Base-by-base conservation (phyloP, 108 stramenopile species). In the Fragilariopsis cylindrus region DNA sequence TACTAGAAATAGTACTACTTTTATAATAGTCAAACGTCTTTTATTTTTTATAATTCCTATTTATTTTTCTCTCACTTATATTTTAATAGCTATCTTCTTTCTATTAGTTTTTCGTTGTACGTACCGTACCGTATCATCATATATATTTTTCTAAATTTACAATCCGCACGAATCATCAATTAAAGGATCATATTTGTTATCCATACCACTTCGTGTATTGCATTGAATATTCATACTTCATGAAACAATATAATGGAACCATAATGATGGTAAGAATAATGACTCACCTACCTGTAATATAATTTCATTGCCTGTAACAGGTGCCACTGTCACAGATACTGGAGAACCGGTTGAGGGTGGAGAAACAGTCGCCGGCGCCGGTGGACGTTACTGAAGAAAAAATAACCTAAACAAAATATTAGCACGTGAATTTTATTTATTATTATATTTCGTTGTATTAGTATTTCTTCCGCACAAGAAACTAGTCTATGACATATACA, bases 161-260 rank as follows among this genome's bases (percentile, higher is more conserved):
- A 47, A 68, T 9, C 67, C 67, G n/a, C 67, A 68, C 21, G 67
- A 48, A 3, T 68, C 67, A 44, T 63, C 62, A 5, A 68, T 41
- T 4, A 39, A 47, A 5, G 2, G 49, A 21, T 50, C 67, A 48
- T 68, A 16, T 68, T 49, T 39, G 71, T 81, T 15, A 52, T 49
- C 13, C 79, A 84, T 85, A 5, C 92, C 92, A 58, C 84, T 86
- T 69, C 93, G 84, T 12, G 95, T 92, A 73, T 97, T 98, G 77
- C 96, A 97, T 74, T 98, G 98, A 55, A 84, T 81, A 73, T 98
- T 98, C 78, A 92, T 73, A 42, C 87, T 87, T 71, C 97, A 74
- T 75, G 82, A 86, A 41, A 96, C 81, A 74, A 97, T 96, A 69
- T 83, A 92, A 83, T 97, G 98, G 67, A 98, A 95, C 96, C 96